Evolutionary conservation across 2,329 filamentous ascomycete genomes (phyloP).

Genomic region (Fusarium kyushuense): DNA sequence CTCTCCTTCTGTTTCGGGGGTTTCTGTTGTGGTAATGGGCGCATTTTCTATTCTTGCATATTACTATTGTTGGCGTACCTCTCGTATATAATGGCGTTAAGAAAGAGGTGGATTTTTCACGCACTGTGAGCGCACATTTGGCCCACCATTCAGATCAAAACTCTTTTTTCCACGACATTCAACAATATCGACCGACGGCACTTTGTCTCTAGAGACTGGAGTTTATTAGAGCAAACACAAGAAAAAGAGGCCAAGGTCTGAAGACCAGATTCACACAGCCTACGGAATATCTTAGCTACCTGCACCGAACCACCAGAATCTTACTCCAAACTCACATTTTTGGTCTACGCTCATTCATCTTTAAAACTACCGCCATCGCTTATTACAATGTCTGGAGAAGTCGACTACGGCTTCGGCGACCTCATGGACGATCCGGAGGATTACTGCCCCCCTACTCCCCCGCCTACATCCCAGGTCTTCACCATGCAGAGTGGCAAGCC

Average conservation of each 20-base stretch:
- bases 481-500: slow-evolving; percentile 73
- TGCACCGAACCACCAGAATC: slow-evolving; percentile 1
- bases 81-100: neutral
- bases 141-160: slow-evolving; percentile 48
- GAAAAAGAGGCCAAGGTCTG: neutral
- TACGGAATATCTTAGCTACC: neutral
- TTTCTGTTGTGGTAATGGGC: neutral
- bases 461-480: slow-evolving; percentile 79
- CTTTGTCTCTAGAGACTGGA: neutral
- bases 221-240: neutral
- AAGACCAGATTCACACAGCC: neutral
- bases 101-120: slow-evolving; percentile 23
- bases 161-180: slow-evolving; percentile 44
- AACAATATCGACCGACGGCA: slow-evolving; percentile 19
- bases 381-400: slow-evolving; percentile 51
- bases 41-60: neutral
- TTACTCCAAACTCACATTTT: slow-evolving; percentile 14
- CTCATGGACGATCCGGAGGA: slow-evolving; percentile 86
- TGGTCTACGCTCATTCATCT: slow-evolving; percentile 10
- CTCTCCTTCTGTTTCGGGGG: neutral
- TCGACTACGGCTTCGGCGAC: slow-evolving; percentile 56
- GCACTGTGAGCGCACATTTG: slow-evolving; percentile 48
- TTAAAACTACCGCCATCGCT: neutral
- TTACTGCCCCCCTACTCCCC: slow-evolving; percentile 82
- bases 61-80: neutral